Conservation (phyloP, 2,329 filamentous ascomycete species). For the Colletotrichum scovillei region DNA sequence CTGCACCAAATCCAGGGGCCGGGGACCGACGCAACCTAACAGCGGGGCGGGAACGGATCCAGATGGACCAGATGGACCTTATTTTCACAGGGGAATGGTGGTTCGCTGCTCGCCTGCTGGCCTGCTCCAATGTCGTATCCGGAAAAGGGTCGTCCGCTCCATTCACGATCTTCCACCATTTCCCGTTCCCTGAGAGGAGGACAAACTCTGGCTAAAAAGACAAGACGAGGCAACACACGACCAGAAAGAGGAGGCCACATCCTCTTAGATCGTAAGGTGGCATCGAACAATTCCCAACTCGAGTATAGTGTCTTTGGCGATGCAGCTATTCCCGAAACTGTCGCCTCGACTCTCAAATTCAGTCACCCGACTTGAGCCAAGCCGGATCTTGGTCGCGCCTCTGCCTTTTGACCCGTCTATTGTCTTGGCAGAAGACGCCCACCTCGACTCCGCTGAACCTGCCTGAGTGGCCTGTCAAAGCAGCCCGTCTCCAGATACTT, state of each 20-base stretch:
- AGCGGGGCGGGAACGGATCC: constrained; percentile 18
- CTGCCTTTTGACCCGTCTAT: constrained; percentile 6
- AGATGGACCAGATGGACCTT: constrained; percentile 15
- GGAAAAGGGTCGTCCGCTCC: background rate
- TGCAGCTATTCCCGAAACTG: background rate
- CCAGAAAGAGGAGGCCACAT: background rate
- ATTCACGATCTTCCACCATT: background rate
- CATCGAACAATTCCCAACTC: background rate
- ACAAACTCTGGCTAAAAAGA: background rate
- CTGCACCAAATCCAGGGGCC: constrained; percentile 1
- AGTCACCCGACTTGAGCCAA: constrained; percentile 12
- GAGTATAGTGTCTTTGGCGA: background rate
- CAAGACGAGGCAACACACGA: background rate
- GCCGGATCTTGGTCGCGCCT: constrained; percentile 13
- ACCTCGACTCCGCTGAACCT: background rate
- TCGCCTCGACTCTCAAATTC: background rate
- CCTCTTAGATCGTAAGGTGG: background rate
- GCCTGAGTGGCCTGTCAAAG: background rate
- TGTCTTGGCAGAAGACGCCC: constrained; percentile 20
- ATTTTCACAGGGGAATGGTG: constrained; percentile 17
- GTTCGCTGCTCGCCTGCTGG: background rate
- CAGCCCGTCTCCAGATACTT: background rate
- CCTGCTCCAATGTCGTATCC: background rate
- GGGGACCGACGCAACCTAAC: constrained; percentile 10
- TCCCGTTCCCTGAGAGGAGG: background rate